These are phyloP conservation scores for Solanum ossicruentum DNA, from an alignment of 257 asterid genomes.

Conservation along the genomic window DNA sequence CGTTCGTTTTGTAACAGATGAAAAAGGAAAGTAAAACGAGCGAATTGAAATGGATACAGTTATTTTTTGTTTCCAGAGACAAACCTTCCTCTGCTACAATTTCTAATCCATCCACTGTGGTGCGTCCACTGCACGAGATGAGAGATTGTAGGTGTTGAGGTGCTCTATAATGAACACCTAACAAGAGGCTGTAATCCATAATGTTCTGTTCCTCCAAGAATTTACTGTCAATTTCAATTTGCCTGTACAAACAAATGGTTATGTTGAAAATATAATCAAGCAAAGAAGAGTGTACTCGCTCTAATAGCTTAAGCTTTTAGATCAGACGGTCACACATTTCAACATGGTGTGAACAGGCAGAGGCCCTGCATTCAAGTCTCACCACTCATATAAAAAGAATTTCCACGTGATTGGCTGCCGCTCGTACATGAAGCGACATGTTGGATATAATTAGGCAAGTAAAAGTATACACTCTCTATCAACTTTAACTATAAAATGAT, in stretches of 20 bases:
- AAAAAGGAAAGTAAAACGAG: background rate
- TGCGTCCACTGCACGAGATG: conserved; percentile 37
- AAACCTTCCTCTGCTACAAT: conserved; percentile 91
- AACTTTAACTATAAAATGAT: background rate
- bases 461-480: background rate
- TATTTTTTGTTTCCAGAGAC: background rate
- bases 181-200: conserved; percentile 94
- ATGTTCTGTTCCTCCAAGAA: conserved; percentile 87
- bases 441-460: background rate
- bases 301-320: background rate
- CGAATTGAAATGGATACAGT: background rate
- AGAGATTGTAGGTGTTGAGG: conserved; percentile 79
- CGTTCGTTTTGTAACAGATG: background rate
- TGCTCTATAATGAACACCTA: conserved; percentile 93
- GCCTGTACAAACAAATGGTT: conserved; percentile 36
- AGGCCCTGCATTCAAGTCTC: background rate
- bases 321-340: background rate
- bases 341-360: background rate
- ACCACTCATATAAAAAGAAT: background rate
- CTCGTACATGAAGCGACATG: background rate
- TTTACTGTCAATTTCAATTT: conserved; percentile 81
- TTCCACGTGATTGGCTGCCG: background rate
- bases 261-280: background rate
- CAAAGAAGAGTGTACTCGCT: background rate
- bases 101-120: conserved; percentile 53